Evolutionary conservation across 179 eudicot genomes (phyloP).

Genomic region (Patellifolia procumbens): DNA sequence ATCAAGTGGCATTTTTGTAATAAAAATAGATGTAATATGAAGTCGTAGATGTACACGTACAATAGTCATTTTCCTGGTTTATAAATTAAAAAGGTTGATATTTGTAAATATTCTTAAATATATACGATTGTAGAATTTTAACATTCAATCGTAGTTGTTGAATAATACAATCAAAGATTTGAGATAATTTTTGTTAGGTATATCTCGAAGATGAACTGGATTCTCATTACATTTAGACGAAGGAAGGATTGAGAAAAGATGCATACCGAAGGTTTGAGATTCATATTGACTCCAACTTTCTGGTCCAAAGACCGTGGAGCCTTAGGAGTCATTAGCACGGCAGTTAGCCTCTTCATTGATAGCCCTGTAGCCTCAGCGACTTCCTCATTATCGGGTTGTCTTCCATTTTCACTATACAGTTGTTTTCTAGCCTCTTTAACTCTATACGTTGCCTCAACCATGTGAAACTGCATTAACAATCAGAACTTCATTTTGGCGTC

Average conservation of each 20-base stretch:
- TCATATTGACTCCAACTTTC: conserved; percentile 59
- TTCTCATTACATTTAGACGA: too few relatives aligned
- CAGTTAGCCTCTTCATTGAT: conserved; percentile 75
- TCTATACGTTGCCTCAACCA: conserved; percentile 81
- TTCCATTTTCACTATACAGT: conserved; percentile 63
- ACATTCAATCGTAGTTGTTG: too few relatives aligned
- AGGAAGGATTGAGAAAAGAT: not conserved
- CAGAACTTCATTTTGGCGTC: not conserved
- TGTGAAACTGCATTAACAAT: conserved; percentile 59
- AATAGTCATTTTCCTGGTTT: too few relatives aligned
- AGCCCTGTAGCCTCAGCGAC: conserved; percentile 86
- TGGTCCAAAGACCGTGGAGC: conserved; percentile 91
- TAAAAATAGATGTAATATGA: too few relatives aligned
- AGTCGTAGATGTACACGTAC: too few relatives aligned
- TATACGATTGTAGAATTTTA: too few relatives aligned
- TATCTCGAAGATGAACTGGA: too few relatives aligned
- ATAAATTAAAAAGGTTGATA: too few relatives aligned
- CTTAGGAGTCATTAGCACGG: conserved; percentile 77
- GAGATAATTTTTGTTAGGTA: too few relatives aligned
- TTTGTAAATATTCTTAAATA: too few relatives aligned
- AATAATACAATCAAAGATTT: too few relatives aligned
- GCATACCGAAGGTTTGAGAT: conserved; percentile 79
- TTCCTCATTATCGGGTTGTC: conserved; percentile 72
- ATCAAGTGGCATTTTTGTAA: too few relatives aligned
- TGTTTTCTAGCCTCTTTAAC: conserved; percentile 79